Evolutionary conservation across 1,284 basidiomycete genomes (phyloP).

Genomic region (Mycosarcoma mackinlayi): DNA sequence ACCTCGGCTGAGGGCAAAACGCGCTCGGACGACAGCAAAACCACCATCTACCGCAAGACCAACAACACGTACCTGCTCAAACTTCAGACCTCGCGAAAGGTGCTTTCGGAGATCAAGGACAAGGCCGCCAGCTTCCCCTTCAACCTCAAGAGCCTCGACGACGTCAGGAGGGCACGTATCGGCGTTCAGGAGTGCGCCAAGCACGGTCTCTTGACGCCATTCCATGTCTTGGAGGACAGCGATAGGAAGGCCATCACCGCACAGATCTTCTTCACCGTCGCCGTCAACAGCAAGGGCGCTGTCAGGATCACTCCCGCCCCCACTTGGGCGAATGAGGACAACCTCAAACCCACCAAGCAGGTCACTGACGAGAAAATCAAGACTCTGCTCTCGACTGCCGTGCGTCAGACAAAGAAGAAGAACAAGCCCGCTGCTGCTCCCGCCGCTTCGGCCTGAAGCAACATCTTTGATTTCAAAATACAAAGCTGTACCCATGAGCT

Average conservation of each 20-base stretch:
- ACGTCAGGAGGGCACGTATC: conserved; percentile 93
- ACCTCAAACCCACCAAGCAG: conserved; percentile 79
- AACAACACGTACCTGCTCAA: conserved; percentile 90
- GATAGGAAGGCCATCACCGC: conserved; percentile 71
- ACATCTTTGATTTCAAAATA: background rate
- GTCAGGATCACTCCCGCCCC: conserved; percentile 85
- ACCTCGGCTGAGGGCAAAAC: conserved; percentile 70
- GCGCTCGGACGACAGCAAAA: conserved; percentile 85
- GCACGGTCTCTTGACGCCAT: conserved; percentile 88
- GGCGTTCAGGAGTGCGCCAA: conserved; percentile 95
- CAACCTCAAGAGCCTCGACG: conserved; percentile 91
- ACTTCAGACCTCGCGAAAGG: conserved; percentile 93
- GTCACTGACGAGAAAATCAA: conserved; percentile 70
- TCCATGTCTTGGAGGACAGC: conserved; percentile 75
- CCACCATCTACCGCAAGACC: conserved; percentile 92
- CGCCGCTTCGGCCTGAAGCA: conserved; percentile 23
- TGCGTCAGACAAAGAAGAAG: conserved; percentile 92
- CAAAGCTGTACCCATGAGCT: background rate
- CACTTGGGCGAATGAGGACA: conserved; percentile 91
- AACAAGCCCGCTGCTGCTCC: conserved; percentile 69
- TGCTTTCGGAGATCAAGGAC: conserved; percentile 96
- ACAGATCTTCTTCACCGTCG: conserved; percentile 95
- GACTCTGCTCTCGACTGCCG: conserved; percentile 78
- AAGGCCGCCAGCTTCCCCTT: conserved; percentile 98
- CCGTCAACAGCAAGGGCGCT: conserved; percentile 79